Evolutionary conservation across 306 rosid genomes (phyloP), one percentile per base, ranked within the genome.

Genomic region (Ochetophila trinervis): DNA sequence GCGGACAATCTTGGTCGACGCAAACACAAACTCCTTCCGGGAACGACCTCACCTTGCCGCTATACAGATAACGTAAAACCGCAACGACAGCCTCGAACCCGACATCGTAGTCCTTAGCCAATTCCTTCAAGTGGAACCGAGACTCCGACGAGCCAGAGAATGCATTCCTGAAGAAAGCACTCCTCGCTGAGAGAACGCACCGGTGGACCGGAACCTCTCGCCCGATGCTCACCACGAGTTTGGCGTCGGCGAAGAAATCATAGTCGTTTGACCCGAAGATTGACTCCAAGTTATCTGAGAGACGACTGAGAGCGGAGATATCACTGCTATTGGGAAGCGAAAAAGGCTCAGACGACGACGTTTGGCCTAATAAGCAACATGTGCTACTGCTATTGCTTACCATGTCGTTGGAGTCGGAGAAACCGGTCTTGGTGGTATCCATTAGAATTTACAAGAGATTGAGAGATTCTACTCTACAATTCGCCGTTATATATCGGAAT

Each of bases 1-100:
- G 95, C 1, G 66, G 50, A 52, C 95, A 87, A 64, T 74, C 77
- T 16, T 85, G 82, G 65, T 87, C 88, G 16, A 78, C 84, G 45
- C 90, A 87, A 13, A 32, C 80, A 60, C 79, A 83, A 51, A 63
- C 70, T 53, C 75, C 78, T 22, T 53, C 40, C 0, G 76, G 72
- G 67, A 58, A 32, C 13, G 82, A 27, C 56, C 52, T 63, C 7
- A 79, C 78, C 45, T 62, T 82, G 6, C 90, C 88, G 53, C 90
- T 72, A 13, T 85, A 80, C 77, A 87, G 74, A 69, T 85, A 85
- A 15, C 69, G 60, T 67, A 87, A 5, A 67, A 88, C 91, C 1
- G 63, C 66, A 10, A 21, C 32, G 48, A 80, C 24, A 0, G 88
- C 73, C 0, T 80, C 90, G 34, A 71, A 50, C 20, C 87, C 88